Conservation (phyloP, 192 early-diverging fungal genomes). For the Spizellomyces sp. region DNA sequence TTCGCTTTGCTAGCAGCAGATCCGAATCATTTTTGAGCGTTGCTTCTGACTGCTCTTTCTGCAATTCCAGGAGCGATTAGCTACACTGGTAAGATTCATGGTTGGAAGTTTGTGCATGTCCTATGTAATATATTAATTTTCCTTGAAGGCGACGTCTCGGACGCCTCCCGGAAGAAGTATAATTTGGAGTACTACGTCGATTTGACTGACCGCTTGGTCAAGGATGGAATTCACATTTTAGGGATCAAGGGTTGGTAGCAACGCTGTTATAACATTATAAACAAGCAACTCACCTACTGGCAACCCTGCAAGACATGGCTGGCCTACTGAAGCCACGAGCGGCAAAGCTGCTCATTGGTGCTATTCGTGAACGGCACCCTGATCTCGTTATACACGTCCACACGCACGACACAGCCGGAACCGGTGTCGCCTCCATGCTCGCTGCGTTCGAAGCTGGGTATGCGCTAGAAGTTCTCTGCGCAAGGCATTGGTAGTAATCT, state of each 20-base stretch:
- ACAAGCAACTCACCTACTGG: too few relatives aligned
- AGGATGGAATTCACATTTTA: slow-evolving; percentile 90
- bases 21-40: neutral
- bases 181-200: slow-evolving; percentile 91
- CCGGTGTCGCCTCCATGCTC: slow-evolving; percentile 94
- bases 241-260: slow-evolving; percentile 72
- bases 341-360: slow-evolving; percentile 81
- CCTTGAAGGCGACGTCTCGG: slow-evolving; percentile 92
- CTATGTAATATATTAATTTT: too few relatives aligned
- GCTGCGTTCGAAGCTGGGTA: slow-evolving; percentile 87
- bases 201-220: slow-evolving; percentile 84
- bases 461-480: too few relatives aligned
- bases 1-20: slow-evolving; percentile 55
- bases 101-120: too few relatives aligned
- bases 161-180: slow-evolving; percentile 81
- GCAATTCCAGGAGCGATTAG: neutral
- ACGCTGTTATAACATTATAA: too few relatives aligned
- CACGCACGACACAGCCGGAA: slow-evolving; percentile 96
- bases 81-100: slow-evolving; percentile 63
- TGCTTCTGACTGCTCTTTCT: neutral
- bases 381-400: slow-evolving; percentile 88
- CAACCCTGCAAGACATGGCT: too few relatives aligned
- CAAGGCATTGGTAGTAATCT: slow-evolving; percentile 1
- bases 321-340: slow-evolving; percentile 92
- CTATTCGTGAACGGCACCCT: slow-evolving; percentile 84